Percentiles rank a stretch among this genome's conserved stretches.
Conservation (phyloP, 495 filamentous ascomycete genomes). For the Penicillium atrosanguineum region DNA sequence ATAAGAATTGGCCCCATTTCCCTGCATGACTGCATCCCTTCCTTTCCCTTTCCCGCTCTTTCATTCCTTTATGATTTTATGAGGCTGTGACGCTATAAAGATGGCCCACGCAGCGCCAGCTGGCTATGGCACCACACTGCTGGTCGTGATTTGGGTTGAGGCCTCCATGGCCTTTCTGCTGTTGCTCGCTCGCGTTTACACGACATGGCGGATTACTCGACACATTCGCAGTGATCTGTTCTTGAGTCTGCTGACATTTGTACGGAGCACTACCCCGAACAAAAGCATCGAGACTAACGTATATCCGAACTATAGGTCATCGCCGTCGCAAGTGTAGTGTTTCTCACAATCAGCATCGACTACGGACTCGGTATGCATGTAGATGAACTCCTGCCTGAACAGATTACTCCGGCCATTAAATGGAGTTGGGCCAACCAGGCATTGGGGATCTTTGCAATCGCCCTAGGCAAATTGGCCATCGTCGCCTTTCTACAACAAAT, state of each 20-base stretch:
- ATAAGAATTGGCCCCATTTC: too few relatives aligned
- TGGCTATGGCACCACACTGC: conserved; percentile 8
- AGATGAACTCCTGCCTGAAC: conserved; percentile 10
- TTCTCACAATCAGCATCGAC: conserved; percentile 22
- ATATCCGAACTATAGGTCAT: background rate
- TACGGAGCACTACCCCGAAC: background rate
- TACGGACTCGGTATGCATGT: conserved; percentile 30
- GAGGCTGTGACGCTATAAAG: background rate
- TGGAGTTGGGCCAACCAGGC: conserved; percentile 35
- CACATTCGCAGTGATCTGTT: conserved; percentile 11
- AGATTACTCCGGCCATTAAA: conserved; percentile 18
- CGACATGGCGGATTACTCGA: conserved; percentile 16
- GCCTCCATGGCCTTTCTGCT: conserved; percentile 5
- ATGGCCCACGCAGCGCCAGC: background rate
- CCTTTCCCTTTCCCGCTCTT: background rate
- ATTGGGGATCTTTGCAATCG: conserved; percentile 20
- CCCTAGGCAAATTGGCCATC: conserved; percentile 8
- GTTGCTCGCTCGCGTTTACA: conserved; percentile 11
- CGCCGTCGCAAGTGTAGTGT: conserved; percentile 8
- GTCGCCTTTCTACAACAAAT: conserved; percentile 18
- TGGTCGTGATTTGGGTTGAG: conserved; percentile 11
- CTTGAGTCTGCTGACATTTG: conserved; percentile 13
- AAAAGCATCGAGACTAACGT: too few relatives aligned
- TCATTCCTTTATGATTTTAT: background rate
- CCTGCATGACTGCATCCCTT: background rate